Percentiles rank a stretch among this genome's conserved stretches.
phyloP scores from a whole-genome alignment of 495 filamentous ascomycete genomes.

The Penicillium subrubescens region DNA sequence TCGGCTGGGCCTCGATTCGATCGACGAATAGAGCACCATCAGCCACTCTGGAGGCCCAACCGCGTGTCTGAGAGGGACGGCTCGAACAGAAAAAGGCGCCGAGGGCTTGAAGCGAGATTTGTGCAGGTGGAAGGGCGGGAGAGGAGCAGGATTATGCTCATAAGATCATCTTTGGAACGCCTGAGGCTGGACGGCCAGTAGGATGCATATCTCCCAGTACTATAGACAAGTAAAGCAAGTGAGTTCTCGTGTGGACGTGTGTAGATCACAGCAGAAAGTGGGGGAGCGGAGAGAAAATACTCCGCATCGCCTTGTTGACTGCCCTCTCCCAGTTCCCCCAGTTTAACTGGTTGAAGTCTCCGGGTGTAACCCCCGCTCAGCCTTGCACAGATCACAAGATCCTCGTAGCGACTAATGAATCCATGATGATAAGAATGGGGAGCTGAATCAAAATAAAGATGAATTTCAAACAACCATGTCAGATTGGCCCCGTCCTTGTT shows the following conservation, averaged over 20 bases:
- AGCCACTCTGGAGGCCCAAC: not conserved
- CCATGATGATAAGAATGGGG: not conserved
- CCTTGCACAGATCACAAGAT: not conserved
- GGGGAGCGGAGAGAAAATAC: not conserved
- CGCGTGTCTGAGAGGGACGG: not conserved
- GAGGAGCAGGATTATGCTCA: not conserved
- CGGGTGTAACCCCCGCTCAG: not conserved
- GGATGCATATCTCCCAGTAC: not conserved
- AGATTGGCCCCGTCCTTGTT: not conserved
- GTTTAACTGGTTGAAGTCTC: no score
- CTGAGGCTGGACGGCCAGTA: not conserved
- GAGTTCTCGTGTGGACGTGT: not conserved
- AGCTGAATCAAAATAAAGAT: not conserved
- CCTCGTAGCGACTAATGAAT: not conserved
- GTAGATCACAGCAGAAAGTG: not conserved
- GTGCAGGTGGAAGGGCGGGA: not conserved
- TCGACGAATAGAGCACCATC: conserved; percentile 3
- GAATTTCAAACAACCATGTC: not conserved
- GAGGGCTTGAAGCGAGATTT: not conserved
- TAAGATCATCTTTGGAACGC: not conserved
- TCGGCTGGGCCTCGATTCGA: conserved; percentile 14
- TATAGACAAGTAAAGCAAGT: not conserved
- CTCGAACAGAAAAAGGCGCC: not conserved
- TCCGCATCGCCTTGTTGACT: not conserved
- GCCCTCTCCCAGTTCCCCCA: no score